A percentile compares a stretch with the other conserved stretches of the same genome.
phyloP scores from a whole-genome alignment of 2,329 filamentous ascomycete genomes.

The Gliomastix tumulicola region DNA sequence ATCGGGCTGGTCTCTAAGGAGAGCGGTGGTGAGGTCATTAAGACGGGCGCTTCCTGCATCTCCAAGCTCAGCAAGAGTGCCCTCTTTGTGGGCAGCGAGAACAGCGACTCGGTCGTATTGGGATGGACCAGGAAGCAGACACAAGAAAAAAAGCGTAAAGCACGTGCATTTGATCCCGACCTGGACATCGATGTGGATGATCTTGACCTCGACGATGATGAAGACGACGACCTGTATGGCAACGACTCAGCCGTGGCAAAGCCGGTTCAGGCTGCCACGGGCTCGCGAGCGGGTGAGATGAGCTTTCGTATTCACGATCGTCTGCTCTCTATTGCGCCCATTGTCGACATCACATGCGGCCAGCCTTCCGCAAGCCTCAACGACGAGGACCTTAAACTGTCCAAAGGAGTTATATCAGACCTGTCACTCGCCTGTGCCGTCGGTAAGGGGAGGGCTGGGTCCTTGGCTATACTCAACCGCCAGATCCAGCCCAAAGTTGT shows the following conservation, averaged over 20 bases:
- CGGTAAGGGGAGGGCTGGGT: constrained; percentile 59
- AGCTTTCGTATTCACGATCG: constrained; percentile 71
- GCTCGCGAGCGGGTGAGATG: constrained; percentile 54
- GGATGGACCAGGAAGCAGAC: constrained; percentile 67
- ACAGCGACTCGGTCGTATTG: constrained; percentile 72
- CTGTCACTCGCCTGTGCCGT: constrained; percentile 54
- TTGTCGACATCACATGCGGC: constrained; percentile 68
- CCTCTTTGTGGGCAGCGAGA: constrained; percentile 82
- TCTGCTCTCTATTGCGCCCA: constrained; percentile 71
- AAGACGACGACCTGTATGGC: constrained; percentile 54
- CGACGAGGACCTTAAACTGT: constrained; percentile 33
- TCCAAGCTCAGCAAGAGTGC: constrained; percentile 59
- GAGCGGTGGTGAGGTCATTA: constrained; percentile 56
- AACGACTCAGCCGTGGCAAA: constrained; percentile 59
- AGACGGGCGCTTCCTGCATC: constrained; percentile 60
- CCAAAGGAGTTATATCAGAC: constrained; percentile 42
- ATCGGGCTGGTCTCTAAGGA: constrained; percentile 58
- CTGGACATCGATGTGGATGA: constrained; percentile 40
- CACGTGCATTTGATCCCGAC: constrained; percentile 48
- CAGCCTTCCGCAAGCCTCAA: constrained; percentile 36
- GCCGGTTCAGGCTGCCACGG: constrained; percentile 27
- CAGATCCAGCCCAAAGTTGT: constrained; percentile 69
- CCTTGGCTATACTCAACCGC: constrained; percentile 69
- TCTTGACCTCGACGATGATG: constrained; percentile 51
- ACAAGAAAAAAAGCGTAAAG: constrained; percentile 58